Evolutionary conservation across 2,329 filamentous ascomycete genomes (phyloP), one percentile per base, ranked within the genome.

Genomic region (Sporothrix curviconia): DNA sequence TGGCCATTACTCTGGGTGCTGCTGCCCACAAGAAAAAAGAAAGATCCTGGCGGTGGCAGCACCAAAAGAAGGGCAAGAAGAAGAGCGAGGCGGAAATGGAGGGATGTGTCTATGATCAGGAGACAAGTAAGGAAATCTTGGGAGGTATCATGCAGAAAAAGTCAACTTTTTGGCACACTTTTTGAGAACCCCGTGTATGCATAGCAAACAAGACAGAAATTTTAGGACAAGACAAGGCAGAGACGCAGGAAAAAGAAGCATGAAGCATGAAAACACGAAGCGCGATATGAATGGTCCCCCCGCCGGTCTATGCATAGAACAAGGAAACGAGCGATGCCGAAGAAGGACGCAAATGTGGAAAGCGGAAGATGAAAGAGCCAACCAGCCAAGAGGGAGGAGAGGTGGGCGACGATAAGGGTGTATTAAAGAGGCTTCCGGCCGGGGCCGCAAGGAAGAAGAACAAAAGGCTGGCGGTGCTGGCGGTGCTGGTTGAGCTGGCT

Each of bases 131-230:
- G 47, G 68, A 63, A 64, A 64, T 61, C 62, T 66, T 68, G 67
- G 39, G 61, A 77, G 75, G 76, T 78, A 78, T 78, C 76, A 76
- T 76, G 71, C 70, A 71, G 63, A 64, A 66, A n/a, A n/a, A 70
- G 67, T 71, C 71, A 75, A 74, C 56, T 74, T 77, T 77, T 77
- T 73, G 64, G 69, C 72, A 73, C 72, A 69, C 72, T 72, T 74
- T 72, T 72, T 66, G 68, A 74, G 56, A 60, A 73, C 69, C 75
- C 72, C 68, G 70, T 44, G 60, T 55, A 62, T 62, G 58, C 55
- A 50, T 43, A 44, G 50, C 9, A 50, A 34, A 47, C 9, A 25
- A 39, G 40, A 53, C 25, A 44, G 32, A 22, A 19, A 36, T 17
- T 34, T 8, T 22, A 40, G 14, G 30, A 51, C 32, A 25, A 28